Evolutionary conservation across 108 stramenopile species (phyloP), one percentile per base, ranked within the genome.

Genomic region (Cyclostephanos invisitatus): DNA sequence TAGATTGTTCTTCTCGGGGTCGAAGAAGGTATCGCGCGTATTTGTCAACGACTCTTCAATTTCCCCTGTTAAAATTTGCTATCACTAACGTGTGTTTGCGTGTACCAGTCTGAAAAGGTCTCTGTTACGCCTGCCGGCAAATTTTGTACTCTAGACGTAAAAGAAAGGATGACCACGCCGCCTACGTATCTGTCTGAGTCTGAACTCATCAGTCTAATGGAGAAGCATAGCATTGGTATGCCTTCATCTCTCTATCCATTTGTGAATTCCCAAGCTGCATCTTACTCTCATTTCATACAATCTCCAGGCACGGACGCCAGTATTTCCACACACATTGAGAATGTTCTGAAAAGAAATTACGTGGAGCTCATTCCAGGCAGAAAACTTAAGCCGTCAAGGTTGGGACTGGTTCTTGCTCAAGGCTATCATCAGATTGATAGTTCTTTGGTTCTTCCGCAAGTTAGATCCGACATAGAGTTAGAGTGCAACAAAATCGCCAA

Each of bases 341-440:
- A 97, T 57, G 89, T 97, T 61, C 67, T 83, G 28, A 93, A 91
- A 44, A 73, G 97, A 29, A 91, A 93, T 54, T 97, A 97, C 53
- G 94, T 90, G 8, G 78, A 78, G 10, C 67, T 97, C 4, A 87
- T 89, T 53, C 69, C 85, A 0, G 94, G 92, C 0, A 70, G 95
- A 53, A 88, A 88, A 18, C 78, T 96, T 6, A 51, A 87, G 68
- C 97, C 97, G 10, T 86, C 90, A 9, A 87, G 86, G 61, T 84
- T 98, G 11, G 97, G 97, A 22, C 58, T 96, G 12, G 96, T 95
- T 1, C 77, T 98, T 42, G 88, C 84, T 9, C 91, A 96, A 44
- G 97, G 97, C 9, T 96, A 95, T 58, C 87, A 90, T 64, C 75
- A 84, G 21, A 96, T 96, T 67, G 97, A 96, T 66, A 78, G 84